These are phyloP conservation scores for Cardamine chenopodiifolia DNA, from an alignment of 345 rosid genomes.

Conservation along the genomic window DNA sequence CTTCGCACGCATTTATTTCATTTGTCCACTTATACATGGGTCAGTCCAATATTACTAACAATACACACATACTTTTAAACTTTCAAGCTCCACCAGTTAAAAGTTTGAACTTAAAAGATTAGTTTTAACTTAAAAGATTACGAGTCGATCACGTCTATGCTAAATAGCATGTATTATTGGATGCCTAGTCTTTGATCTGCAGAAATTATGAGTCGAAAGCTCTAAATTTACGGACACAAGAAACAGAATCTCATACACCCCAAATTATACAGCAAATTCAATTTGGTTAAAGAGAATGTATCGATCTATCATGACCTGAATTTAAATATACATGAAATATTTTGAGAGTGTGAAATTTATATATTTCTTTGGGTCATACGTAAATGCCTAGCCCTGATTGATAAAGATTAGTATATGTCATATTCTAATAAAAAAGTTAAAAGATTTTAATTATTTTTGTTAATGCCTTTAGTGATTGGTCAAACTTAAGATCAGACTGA, in stretches of 20 bases:
- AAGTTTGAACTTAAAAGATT: too few relatives aligned
- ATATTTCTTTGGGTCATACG: background rate
- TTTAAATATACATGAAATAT: background rate
- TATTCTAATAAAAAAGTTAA: background rate
- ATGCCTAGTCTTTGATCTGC: background rate
- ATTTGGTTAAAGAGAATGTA: background rate
- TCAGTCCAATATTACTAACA: slow-evolving; percentile 2
- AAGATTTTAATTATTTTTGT: too few relatives aligned
- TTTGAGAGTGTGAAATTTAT: background rate
- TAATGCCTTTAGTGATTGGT: slow-evolving; percentile 1
- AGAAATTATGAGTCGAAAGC: background rate
- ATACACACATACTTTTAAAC: background rate
- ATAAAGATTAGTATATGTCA: background rate
- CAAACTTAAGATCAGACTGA: background rate
- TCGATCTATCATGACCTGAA: background rate
- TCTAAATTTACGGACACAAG: background rate
- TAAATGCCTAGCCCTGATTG: background rate
- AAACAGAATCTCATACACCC: background rate
- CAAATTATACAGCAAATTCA: background rate
- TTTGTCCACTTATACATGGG: background rate
- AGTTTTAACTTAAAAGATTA: background rate
- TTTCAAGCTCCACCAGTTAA: background rate
- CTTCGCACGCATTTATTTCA: background rate
- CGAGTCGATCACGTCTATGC: background rate
- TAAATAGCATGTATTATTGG: background rate